Evolutionary conservation across 192 early-diverging fungal species (phyloP).

Genomic region (Backusella morwellensis): DNA sequence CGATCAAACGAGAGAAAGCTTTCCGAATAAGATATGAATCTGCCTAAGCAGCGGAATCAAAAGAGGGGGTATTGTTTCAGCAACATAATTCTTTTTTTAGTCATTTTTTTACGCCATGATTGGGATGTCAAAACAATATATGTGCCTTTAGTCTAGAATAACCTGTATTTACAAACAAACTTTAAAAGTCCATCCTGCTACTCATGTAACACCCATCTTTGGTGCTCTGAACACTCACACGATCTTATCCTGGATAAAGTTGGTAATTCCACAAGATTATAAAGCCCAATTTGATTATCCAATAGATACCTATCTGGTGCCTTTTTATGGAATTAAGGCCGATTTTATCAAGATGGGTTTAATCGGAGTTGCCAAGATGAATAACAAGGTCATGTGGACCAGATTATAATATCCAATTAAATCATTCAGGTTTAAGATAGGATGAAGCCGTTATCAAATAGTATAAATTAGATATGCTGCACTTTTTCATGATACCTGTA

Average conservation of each 20-base stretch:
- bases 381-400: slow-evolving; percentile 13
- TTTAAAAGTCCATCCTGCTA: background rate
- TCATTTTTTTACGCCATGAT: background rate
- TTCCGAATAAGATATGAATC: background rate
- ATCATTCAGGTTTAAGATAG: slow-evolving; percentile 1
- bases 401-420: slow-evolving; percentile 8
- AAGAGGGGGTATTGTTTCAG: background rate
- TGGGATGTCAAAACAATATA: background rate
- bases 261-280: background rate
- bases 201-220: background rate
- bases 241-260: slow-evolving; percentile 5
- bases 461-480: background rate
- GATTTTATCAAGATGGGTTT: slow-evolving; percentile 1
- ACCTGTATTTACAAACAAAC: slow-evolving; percentile 1
- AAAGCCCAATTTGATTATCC: background rate
- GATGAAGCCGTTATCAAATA: slow-evolving; percentile 11
- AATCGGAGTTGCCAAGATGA: background rate
- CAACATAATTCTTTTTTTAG: background rate
- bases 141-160: background rate
- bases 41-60: background rate
- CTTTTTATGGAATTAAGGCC: background rate
- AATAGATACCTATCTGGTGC: slow-evolving; percentile 1
- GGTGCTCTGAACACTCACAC: slow-evolving; percentile 1
- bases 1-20: background rate
- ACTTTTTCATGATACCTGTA: background rate